phyloP scores from a whole-genome alignment of 2,329 filamentous ascomycete species.

The Claviceps sorghi region DNA sequence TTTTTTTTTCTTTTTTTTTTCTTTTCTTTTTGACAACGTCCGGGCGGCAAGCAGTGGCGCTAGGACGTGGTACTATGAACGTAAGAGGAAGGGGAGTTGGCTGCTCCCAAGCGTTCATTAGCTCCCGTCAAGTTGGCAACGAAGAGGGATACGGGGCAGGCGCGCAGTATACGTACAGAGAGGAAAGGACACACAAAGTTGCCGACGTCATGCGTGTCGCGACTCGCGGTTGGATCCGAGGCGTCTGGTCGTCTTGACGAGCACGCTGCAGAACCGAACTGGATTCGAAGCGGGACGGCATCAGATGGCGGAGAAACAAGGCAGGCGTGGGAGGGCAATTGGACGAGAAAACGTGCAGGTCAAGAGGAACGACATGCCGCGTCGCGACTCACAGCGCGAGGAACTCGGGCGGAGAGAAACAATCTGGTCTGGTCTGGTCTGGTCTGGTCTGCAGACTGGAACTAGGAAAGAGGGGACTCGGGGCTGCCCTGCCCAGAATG shows the following conservation, averaged over 20 bases:
- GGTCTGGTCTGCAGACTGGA: too few species aligned
- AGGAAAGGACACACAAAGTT: neutral
- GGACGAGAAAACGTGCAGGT: neutral
- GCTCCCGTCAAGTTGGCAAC: too few species aligned
- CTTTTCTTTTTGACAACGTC: neutral
- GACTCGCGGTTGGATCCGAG: neutral
- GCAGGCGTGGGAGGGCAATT: neutral
- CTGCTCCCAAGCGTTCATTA: neutral
- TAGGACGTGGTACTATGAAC: neutral
- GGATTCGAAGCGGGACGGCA: neutral
- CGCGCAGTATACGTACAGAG: too few species aligned
- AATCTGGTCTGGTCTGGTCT: neutral
- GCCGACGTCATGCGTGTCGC: neutral
- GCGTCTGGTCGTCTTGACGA: neutral
- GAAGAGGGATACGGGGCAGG: neutral
- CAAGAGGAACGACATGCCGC: too few species aligned
- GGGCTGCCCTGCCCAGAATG: neutral
- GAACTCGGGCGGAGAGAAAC: neutral
- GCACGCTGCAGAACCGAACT: neutral
- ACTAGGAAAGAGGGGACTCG: neutral
- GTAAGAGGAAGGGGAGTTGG: neutral
- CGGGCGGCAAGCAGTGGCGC: neutral
- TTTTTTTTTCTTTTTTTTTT: too few species aligned
- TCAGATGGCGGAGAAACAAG: neutral
- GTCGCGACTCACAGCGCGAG: neutral